Evolutionary conservation across 2,329 filamentous ascomycete genomes (phyloP), one percentile per base, ranked within the genome.

Genomic region (Pseudocercospora eumusae): DNA sequence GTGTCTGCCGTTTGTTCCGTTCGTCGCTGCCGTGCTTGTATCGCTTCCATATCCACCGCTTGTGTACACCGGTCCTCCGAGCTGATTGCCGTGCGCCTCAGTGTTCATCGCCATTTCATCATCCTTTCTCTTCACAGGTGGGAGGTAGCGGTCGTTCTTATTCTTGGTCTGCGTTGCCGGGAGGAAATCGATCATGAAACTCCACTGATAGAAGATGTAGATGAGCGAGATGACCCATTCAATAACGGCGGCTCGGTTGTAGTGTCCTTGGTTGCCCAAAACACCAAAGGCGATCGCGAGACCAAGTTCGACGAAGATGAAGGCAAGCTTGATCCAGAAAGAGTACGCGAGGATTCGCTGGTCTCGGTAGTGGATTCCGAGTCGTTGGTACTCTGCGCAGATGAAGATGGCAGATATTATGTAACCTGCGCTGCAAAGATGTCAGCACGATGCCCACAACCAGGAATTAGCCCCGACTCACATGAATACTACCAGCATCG

Each of bases 311-410:
- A 93, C 73, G 60, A 97, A 71, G 74, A 98, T 89, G 77, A 99
- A 98, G 62, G 75, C 67, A 27, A 96, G 83, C 78, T 99, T 99
- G 73, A 95, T 82, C 84, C 88, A 93, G 81, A 98, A 98, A 60
- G 90, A 95, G 63, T 83, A 75, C 53, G 87, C 84, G 10, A 99
- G 84, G 67, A 95, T 79, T 59, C 82, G 84, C 76, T 93, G 85
- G 63, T 92, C 80, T 65, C 88, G 88, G 80, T 93, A 91, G 74
- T 89, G 88, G 57, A 89, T 86, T 25, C 92, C 92, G 1, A 98
- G 83, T 2, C 91, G 87, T 71, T 95, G 89, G 75, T 96, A 97
- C 75, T 97, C 92, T 79, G 86, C 87, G 80, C 93, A 97, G 67
- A 93, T 89, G 76, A 93, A 93, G 68, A 97, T 83, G 60, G 93